These are phyloP conservation scores for Nephelium lappaceum DNA, from an alignment of 345 rosid genomes.

Conservation along the genomic window DNA sequence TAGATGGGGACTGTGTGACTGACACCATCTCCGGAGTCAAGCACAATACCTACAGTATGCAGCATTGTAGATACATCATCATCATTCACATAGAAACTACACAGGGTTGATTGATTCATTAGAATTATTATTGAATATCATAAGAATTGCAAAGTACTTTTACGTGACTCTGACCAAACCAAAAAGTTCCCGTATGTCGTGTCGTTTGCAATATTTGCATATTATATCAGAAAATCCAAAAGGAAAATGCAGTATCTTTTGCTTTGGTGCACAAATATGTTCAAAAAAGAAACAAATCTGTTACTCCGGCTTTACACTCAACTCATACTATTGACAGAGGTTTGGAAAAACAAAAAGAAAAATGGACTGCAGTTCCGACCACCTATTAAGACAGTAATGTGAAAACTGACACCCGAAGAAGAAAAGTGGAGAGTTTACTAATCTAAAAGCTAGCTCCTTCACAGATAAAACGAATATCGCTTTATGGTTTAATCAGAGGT, in stretches of 20 bases:
- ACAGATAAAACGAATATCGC: background rate
- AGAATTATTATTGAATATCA: background rate
- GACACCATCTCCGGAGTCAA: constrained; percentile 80
- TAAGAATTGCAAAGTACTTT: background rate
- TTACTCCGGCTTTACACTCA: background rate
- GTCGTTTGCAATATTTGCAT: background rate
- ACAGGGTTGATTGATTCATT: background rate
- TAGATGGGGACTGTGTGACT: constrained; percentile 77
- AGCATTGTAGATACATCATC: background rate
- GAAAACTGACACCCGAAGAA: background rate
- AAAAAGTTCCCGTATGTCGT: background rate
- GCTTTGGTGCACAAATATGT: background rate
- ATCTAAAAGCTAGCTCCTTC: background rate
- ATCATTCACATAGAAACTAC: background rate
- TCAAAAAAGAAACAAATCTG: background rate
- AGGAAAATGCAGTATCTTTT: background rate
- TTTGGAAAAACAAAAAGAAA: background rate
- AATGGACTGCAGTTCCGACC: background rate
- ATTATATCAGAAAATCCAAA: background rate
- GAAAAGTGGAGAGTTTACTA: background rate
- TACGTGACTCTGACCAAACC: background rate
- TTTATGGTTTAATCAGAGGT: background rate
- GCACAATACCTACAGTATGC: constrained; percentile 41
- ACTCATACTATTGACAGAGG: background rate
- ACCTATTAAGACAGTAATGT: background rate